These are phyloP conservation scores for Hyphopichia buzzinii DNA, from an alignment of 1,139 yeast genomes.

Conservation along the genomic window DNA sequence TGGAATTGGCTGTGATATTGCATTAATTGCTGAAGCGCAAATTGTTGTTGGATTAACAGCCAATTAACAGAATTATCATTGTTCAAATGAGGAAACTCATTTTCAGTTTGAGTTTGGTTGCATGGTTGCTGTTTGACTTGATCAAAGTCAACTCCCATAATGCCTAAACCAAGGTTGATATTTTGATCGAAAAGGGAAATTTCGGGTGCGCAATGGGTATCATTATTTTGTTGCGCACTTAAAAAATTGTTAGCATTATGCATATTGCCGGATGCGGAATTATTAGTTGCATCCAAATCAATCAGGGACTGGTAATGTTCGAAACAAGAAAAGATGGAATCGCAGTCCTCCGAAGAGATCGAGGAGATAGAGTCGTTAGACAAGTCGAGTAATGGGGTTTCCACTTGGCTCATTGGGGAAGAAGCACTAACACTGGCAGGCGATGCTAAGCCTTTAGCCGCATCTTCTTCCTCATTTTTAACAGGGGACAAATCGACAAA, in stretches of 20 bases:
- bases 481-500: slow-evolving; percentile 56
- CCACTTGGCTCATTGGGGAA: slow-evolving; percentile 5
- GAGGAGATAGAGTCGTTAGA: slow-evolving; percentile 3
- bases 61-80: slow-evolving; percentile 14
- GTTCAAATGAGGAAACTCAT: slow-evolving; percentile 3
- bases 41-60: slow-evolving; percentile 22
- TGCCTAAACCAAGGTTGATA: slow-evolving; percentile 22
- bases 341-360: slow-evolving; percentile 5
- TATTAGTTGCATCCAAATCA: slow-evolving; percentile 10
- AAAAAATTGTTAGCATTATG: slow-evolving; percentile 7
- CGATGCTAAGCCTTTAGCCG: slow-evolving; percentile 5
- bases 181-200: slow-evolving; percentile 2
- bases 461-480: slow-evolving; percentile 26
- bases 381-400: slow-evolving; percentile 3
- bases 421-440: background rate
- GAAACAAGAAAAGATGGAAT: slow-evolving; percentile 8
- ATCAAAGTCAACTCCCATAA: slow-evolving; percentile 19
- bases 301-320: slow-evolving; percentile 2
- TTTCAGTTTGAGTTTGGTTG: slow-evolving; percentile 7
- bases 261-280: slow-evolving; percentile 11
- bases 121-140: slow-evolving; percentile 7
- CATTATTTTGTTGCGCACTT: slow-evolving; percentile 3
- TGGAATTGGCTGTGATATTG: slow-evolving; percentile 6
- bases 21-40: slow-evolving; percentile 5
- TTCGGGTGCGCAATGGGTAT: background rate